These are phyloP conservation scores for Tulasnella sp. DNA, from an alignment of 768 basidiomycete species.

Conservation along the genomic window DNA sequence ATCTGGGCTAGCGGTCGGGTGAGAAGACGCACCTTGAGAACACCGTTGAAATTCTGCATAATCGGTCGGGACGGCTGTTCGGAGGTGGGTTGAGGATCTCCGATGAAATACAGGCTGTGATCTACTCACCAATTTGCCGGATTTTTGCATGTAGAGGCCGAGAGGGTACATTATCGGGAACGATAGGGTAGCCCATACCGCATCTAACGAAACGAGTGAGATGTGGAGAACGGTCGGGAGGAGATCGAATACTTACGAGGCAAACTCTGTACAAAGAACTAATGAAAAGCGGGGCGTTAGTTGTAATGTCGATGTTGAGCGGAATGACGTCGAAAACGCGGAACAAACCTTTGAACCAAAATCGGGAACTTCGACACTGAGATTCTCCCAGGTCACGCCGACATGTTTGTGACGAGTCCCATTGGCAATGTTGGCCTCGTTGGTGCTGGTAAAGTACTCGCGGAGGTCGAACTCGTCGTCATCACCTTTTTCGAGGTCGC, in stretches of 20 bases:
- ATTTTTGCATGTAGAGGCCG: slow-evolving; percentile 27
- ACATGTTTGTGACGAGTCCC: slow-evolving; percentile 67
- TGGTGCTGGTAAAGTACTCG: slow-evolving; percentile 54
- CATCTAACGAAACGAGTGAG: slow-evolving; percentile 29
- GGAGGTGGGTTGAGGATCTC: slow-evolving; percentile 17
- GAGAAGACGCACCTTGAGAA: slow-evolving; percentile 4
- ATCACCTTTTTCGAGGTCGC: slow-evolving; percentile 34
- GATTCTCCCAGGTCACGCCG: slow-evolving; percentile 60
- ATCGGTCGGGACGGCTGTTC: slow-evolving; percentile 37
- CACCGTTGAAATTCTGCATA: slow-evolving; percentile 39
- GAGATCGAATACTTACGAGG: slow-evolving; percentile 33
- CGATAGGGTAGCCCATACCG: slow-evolving; percentile 41
- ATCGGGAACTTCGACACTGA: slow-evolving; percentile 50
- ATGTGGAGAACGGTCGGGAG: no score
- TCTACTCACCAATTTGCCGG: not conserved
- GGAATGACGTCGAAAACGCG: not conserved
- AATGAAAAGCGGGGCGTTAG: not conserved
- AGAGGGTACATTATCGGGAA: slow-evolving; percentile 40
- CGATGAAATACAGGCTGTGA: not conserved
- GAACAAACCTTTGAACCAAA: slow-evolving; percentile 43
- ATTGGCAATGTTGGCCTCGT: slow-evolving; percentile 49
- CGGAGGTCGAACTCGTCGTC: slow-evolving; percentile 44
- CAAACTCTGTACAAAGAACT: slow-evolving; percentile 51
- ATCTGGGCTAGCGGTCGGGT: slow-evolving; percentile 34
- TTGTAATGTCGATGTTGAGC: not conserved